Evolutionary conservation across 306 rosid species (phyloP).

Genomic region (Senna siamea): DNA sequence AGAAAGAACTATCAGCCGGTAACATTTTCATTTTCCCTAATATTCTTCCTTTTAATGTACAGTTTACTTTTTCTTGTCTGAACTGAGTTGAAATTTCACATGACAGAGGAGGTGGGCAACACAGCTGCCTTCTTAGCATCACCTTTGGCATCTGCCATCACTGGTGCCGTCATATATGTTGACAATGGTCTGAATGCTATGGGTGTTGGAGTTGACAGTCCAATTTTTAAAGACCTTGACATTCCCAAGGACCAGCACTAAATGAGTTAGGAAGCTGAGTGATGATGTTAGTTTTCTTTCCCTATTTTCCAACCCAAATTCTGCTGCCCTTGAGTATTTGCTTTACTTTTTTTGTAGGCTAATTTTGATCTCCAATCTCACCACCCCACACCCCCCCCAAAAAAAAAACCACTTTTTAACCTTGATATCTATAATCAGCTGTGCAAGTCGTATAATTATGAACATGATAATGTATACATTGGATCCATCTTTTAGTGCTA

Average conservation of each 20-base stretch:
- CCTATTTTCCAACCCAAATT: neutral
- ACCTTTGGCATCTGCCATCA: constrained; percentile 94
- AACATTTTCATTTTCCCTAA: constrained; percentile 22
- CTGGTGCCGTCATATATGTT: constrained; percentile 80
- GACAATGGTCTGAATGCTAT: constrained; percentile 91
- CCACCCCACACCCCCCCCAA: too few species aligned
- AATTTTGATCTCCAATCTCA: neutral
- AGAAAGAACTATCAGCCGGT: constrained; percentile 96
- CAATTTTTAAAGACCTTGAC: constrained; percentile 50
- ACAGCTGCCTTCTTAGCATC: constrained; percentile 89
- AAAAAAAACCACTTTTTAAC: neutral
- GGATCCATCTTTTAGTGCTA: constrained; percentile 17
- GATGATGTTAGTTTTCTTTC: constrained; percentile 9
- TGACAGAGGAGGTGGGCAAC: constrained; percentile 89
- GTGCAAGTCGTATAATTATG: constrained; percentile 19
- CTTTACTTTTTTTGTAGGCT: constrained; percentile 38
- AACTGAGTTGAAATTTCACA: constrained; percentile 34
- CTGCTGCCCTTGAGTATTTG: constrained; percentile 34
- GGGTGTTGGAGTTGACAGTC: constrained; percentile 91
- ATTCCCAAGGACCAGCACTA: constrained; percentile 55
- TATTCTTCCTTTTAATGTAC: neutral
- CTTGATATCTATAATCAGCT: constrained; percentile 9
- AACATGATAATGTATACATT: constrained; percentile 16
- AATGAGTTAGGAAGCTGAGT: constrained; percentile 30
- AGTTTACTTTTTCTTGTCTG: neutral